Evolutionary conservation across 1,284 basidiomycete species (phyloP).

Genomic region (Rhodotorula sp.): DNA sequence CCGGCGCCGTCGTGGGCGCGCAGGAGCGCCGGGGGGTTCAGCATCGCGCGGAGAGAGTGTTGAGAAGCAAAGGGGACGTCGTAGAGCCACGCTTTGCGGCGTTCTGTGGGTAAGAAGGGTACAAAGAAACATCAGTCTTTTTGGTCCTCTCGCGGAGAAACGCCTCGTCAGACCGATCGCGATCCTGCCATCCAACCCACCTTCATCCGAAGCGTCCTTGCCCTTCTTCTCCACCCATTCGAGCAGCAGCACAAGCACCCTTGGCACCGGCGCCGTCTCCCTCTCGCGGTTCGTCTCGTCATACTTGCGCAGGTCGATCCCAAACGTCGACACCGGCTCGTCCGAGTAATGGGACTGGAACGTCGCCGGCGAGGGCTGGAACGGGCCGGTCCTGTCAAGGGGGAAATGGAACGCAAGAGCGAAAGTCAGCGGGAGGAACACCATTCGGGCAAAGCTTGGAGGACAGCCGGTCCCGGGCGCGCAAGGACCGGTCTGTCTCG

Average conservation of each 20-base stretch:
- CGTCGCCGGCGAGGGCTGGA: conserved; percentile 37
- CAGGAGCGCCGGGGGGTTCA: conserved; percentile 17
- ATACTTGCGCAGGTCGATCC: conserved; percentile 37
- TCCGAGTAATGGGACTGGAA: conserved; percentile 41
- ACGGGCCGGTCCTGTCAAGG: conserved; percentile 36
- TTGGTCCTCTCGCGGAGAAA: background rate
- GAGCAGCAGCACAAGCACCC: conserved; percentile 27
- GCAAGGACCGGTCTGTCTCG: too few relatives aligned
- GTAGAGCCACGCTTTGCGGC: conserved; percentile 36
- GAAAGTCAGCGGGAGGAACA: background rate
- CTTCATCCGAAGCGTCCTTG: conserved; percentile 9
- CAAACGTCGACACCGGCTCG: conserved; percentile 28
- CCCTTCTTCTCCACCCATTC: conserved; percentile 16
- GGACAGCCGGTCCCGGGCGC: background rate
- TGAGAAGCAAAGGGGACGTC: conserved; percentile 36
- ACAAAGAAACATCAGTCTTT: too few relatives aligned
- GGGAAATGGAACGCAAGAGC: background rate
- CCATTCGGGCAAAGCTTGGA: background rate
- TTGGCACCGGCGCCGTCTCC: conserved; percentile 12
- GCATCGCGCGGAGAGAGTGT: conserved; percentile 24
- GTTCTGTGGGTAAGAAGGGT: conserved; percentile 9
- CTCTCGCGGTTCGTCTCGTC: conserved; percentile 31
- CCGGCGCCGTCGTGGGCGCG: conserved; percentile 1
- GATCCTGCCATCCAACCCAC: conserved; percentile 4
- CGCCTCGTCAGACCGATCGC: too few relatives aligned